Evolutionary conservation across 2,329 filamentous ascomycete species (phyloP).

Genomic region (Lasiodiplodia sp.): DNA sequence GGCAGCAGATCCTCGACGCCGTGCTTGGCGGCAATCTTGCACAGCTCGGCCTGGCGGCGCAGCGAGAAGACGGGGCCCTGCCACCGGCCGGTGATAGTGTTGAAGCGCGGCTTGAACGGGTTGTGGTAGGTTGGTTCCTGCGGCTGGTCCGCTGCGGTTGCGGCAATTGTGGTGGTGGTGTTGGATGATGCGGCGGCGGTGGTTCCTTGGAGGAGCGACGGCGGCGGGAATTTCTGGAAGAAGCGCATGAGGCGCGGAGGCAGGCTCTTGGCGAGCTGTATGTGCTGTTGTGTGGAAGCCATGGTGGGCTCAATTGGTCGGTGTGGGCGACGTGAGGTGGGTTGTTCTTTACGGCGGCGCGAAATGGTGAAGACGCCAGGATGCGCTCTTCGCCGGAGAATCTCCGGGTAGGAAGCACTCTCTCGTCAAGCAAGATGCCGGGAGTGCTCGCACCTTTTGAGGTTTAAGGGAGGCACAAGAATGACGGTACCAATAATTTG

Average conservation of each 20-base stretch:
- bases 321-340: neutral
- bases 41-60: conserved; percentile 86
- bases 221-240: conserved; percentile 86
- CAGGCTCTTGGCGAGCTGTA: conserved; percentile 72
- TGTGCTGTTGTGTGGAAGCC: conserved; percentile 40
- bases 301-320: conserved; percentile 34
- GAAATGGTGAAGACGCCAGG: conserved; percentile 16
- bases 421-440: neutral
- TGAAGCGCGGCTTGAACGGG: conserved; percentile 82
- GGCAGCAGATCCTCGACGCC: conserved; percentile 84
- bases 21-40: conserved; percentile 81
- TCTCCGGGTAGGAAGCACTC: conserved; percentile 7
- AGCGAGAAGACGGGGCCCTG: conserved; percentile 83
- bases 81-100: conserved; percentile 82
- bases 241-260: conserved; percentile 83
- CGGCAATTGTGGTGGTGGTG: conserved; percentile 40
- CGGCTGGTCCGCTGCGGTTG: conserved; percentile 41
- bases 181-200: conserved; percentile 35
- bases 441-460: neutral
- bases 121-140: conserved; percentile 66
- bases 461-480: neutral
- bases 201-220: conserved; percentile 53
- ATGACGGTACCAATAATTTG: neutral
- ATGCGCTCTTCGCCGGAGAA: conserved; percentile 7
- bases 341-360: neutral